Evolutionary conservation across 352 stramenopile genomes (phyloP).

Genomic region (Pythium aquatile): DNA sequence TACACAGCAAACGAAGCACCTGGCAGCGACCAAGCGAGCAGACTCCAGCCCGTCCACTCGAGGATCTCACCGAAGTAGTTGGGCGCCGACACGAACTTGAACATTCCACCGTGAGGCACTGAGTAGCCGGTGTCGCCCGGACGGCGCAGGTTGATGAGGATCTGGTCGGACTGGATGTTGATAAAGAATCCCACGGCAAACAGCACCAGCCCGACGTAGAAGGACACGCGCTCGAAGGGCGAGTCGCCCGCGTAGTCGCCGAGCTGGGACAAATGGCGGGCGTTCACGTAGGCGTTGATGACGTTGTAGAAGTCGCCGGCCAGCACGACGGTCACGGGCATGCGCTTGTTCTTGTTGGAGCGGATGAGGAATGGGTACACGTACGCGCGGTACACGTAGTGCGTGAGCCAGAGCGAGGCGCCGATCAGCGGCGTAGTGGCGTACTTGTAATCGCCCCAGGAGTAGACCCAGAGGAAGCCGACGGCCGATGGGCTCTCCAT

Average conservation of each 20-base stretch:
- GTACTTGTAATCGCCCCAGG: constrained; percentile 37
- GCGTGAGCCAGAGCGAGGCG: constrained; percentile 51
- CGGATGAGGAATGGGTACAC: constrained; percentile 75
- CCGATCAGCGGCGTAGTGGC: constrained; percentile 44
- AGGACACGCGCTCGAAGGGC: constrained; percentile 38
- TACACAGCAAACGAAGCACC: constrained; percentile 27
- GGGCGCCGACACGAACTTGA: constrained; percentile 67
- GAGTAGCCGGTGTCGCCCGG: constrained; percentile 56
- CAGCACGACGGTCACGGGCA: constrained; percentile 61
- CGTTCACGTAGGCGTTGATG: constrained; percentile 76
- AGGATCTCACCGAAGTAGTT: constrained; percentile 80
- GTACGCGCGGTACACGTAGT: constrained; percentile 72
- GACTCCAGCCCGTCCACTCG: constrained; percentile 66
- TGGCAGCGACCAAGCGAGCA: constrained; percentile 56
- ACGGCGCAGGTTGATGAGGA: constrained; percentile 63
- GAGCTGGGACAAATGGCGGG: constrained; percentile 57
- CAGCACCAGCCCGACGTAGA: constrained; percentile 48
- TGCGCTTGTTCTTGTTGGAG: constrained; percentile 44
- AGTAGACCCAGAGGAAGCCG: constrained; percentile 54
- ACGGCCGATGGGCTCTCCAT: constrained; percentile 74
- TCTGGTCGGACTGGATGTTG: constrained; percentile 69
- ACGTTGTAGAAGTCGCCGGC: constrained; percentile 60
- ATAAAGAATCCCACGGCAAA: constrained; percentile 53
- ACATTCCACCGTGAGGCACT: constrained; percentile 60
- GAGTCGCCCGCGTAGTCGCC: constrained; percentile 47